Percentiles rank a stretch among this genome's conserved stretches.
These are phyloP conservation scores for Phytophthora citricola DNA, from an alignment of 352 stramenopile species.

Conservation along the genomic window DNA sequence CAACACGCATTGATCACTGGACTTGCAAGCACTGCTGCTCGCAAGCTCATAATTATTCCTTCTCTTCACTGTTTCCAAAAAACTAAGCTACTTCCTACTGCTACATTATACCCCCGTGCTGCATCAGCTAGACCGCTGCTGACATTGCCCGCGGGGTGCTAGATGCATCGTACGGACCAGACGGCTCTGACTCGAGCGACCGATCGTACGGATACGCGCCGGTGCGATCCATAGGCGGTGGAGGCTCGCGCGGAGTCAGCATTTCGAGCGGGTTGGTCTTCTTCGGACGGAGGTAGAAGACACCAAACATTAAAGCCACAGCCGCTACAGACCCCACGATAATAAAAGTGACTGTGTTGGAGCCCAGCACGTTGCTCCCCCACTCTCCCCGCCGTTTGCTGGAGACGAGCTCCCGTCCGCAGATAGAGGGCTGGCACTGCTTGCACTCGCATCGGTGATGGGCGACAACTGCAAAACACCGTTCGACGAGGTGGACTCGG, in stretches of 20 bases:
- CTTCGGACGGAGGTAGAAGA: slow-evolving; percentile 43
- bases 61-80: slow-evolving; percentile 19
- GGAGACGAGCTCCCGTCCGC: slow-evolving; percentile 19
- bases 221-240: slow-evolving; percentile 27
- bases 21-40: background rate
- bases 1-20: slow-evolving; percentile 9
- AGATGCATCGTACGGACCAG: slow-evolving; percentile 35
- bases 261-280: slow-evolving; percentile 26
- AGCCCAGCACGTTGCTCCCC: slow-evolving; percentile 18
- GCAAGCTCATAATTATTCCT: slow-evolving; percentile 25
- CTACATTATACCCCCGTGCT: slow-evolving; percentile 2
- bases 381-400: slow-evolving; percentile 21
- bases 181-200: slow-evolving; percentile 30
- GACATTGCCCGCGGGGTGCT: slow-evolving; percentile 36
- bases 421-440: slow-evolving; percentile 30
- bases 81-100: slow-evolving; percentile 25
- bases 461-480: slow-evolving; percentile 33
- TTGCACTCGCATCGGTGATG: slow-evolving; percentile 34
- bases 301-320: slow-evolving; percentile 40
- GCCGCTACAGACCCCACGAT: slow-evolving; percentile 35
- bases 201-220: slow-evolving; percentile 33
- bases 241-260: slow-evolving; percentile 29
- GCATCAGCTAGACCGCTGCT: slow-evolving; percentile 20
- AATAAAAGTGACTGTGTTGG: slow-evolving; percentile 40
- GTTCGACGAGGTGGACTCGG: slow-evolving; percentile 18